Base-by-base conservation (phyloP, 1,284 basidiomycete genomes). In the Inonotus hispidus region DNA sequence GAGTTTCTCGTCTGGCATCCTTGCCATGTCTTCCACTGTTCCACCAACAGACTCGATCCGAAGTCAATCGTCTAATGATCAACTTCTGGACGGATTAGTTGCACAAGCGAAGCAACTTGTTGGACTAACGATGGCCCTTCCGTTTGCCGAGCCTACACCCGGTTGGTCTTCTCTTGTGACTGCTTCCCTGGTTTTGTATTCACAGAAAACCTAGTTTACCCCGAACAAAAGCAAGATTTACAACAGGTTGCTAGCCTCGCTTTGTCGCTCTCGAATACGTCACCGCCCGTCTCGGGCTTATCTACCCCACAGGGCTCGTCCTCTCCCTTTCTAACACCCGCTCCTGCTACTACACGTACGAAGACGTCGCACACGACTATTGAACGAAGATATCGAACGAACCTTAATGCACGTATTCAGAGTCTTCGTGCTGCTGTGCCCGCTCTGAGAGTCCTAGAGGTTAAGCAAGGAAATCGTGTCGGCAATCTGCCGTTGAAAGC, bases 331-430 rank as follows among this genome's bases (percentile, higher is more conserved):
- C 66, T 71, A 29, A 56, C 67, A 11, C 65, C 69, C 25, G 67
- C 68, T 25, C 65, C 65, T 29, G 65, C 69, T 4, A 67, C 71
- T 35, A 63, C 64, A 21, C 82, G 88, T 2, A 84, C 88, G n/a
- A 92, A 92, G 73, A 92, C 90, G 0, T 92, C 90, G 62, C 93
- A 95, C 71, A 95, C 93, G 10, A 93, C 92, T 25, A 95, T 95
- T 66, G 93, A 95, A 73, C 83, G 93, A 14, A 82, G 93, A 35
- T 92, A 95, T 69, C 84, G 93, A 43, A 94, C 93, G 16, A 95
- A 95, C 72, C 81, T 95, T 62, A 95, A 95, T 69, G 90, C 92
- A 11, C 86, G 92, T 53, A 95, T 95, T 49, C 86, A 89, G 61
- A 87, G 88, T 59, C 78, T 95, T 46, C 86, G 90, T 60, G 83